Evolutionary conservation across 1,284 basidiomycete species (phyloP).

Genomic region (Neolentinus lepideus): DNA sequence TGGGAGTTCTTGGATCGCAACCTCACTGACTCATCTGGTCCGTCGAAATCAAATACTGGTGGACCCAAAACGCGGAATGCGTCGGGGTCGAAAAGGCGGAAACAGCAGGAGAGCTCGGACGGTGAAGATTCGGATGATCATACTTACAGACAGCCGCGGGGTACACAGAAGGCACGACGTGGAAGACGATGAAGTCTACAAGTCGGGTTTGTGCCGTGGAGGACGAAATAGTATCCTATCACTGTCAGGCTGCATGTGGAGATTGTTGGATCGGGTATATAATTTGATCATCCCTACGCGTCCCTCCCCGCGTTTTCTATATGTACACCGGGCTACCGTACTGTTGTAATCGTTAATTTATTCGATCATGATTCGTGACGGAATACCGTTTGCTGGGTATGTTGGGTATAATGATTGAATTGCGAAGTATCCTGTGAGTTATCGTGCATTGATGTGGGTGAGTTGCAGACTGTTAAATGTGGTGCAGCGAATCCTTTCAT

Average conservation of each 20-base stretch:
- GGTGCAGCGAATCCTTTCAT: not conserved
- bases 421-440: too few species aligned
- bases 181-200: not conserved
- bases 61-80: not conserved
- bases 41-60: not conserved
- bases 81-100: not conserved
- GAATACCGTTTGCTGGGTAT: too few species aligned
- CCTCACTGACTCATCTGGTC: not conserved
- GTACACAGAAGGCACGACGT: not conserved
- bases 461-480: not conserved
- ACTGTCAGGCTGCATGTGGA: too few species aligned
- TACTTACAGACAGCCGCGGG: not conserved
- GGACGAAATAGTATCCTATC: too few species aligned
- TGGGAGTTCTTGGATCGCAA: slow-evolving; percentile 43
- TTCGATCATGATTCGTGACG: not conserved
- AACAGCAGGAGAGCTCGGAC: not conserved
- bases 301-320: not conserved
- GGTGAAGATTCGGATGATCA: not conserved
- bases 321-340: not conserved
- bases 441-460: not conserved
- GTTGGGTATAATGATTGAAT: not conserved
- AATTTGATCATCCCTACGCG: too few species aligned
- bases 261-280: too few species aligned
- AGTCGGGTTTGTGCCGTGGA: not conserved
- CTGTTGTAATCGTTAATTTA: not conserved